Evolutionary conservation across 1,284 basidiomycete genomes (phyloP).

Genomic region (Hymenochaete sp.): DNA sequence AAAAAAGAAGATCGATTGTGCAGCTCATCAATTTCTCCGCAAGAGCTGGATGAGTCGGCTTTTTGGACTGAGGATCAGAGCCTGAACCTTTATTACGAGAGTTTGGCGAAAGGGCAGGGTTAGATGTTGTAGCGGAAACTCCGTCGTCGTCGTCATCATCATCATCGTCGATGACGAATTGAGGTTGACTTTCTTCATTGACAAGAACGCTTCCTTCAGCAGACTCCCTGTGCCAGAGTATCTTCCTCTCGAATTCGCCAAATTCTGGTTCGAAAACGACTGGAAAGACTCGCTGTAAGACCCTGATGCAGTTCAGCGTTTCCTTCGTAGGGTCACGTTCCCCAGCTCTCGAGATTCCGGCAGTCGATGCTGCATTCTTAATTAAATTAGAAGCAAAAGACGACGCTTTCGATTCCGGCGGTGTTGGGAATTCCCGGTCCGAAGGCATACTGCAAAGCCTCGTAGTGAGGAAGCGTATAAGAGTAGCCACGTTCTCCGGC

Average conservation of each 20-base stretch:
- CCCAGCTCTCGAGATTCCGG: slow-evolving; percentile 24
- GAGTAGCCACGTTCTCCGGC: slow-evolving; percentile 77
- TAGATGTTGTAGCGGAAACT: slow-evolving; percentile 20
- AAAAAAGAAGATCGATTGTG: slow-evolving; percentile 79
- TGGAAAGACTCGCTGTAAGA: slow-evolving; percentile 81
- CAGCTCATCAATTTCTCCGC: slow-evolving; percentile 73
- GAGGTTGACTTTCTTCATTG: no score
- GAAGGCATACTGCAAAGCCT: slow-evolving; percentile 76
- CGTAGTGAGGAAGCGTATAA: slow-evolving; percentile 65
- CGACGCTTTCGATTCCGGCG: slow-evolving; percentile 45
- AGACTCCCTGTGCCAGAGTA: slow-evolving; percentile 45
- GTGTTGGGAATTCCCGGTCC: slow-evolving; percentile 73
- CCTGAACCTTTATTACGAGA: slow-evolving; percentile 5
- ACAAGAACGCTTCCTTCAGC: slow-evolving; percentile 26
- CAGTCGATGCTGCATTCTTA: slow-evolving; percentile 36
- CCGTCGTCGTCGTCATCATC: slow-evolving; percentile 49
- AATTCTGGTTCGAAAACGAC: slow-evolving; percentile 79
- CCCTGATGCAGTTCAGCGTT: slow-evolving; percentile 79
- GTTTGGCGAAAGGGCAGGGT: slow-evolving; percentile 14
- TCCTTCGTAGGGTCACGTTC: slow-evolving; percentile 72
- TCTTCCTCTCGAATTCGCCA: slow-evolving; percentile 61
- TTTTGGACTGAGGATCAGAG: slow-evolving; percentile 17
- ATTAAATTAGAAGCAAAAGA: slow-evolving; percentile 63
- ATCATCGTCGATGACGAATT: slow-evolving; percentile 80
- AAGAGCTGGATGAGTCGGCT: slow-evolving; percentile 57